Evolutionary conservation across 108 stramenopile species (phyloP).

Genomic region (Bacterosira constricta): DNA sequence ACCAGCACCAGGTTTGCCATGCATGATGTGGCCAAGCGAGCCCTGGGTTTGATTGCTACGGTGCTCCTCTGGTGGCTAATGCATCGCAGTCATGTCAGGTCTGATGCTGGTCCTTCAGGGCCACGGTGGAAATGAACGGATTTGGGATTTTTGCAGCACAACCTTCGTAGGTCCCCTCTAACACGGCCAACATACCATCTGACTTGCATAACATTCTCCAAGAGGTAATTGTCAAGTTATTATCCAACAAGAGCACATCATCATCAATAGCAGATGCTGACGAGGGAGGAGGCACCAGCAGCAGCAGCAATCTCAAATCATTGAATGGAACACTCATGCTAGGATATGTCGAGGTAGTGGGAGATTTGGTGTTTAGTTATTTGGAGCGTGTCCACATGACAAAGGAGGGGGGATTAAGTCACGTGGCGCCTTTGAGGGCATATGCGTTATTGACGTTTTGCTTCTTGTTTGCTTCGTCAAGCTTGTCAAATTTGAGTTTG

Average conservation of each 20-base stretch:
- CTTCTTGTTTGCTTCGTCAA: constrained; percentile 56
- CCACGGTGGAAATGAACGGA: too few relatives aligned
- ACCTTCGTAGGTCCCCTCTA: too few relatives aligned
- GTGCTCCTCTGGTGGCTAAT: too few relatives aligned
- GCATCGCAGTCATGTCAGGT: too few relatives aligned
- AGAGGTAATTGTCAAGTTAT: constrained; percentile 53
- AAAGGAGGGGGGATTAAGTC: constrained; percentile 29
- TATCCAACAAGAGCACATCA: constrained; percentile 21
- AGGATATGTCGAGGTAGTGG: constrained; percentile 71
- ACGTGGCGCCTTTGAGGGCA: constrained; percentile 41
- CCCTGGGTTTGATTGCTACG: too few relatives aligned
- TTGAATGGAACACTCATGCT: constrained; percentile 45
- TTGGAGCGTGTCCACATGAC: constrained; percentile 37
- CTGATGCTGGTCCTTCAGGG: too few relatives aligned
- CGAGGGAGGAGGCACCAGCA: background rate
- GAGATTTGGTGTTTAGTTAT: constrained; percentile 56
- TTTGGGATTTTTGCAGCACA: too few relatives aligned
- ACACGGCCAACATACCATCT: too few relatives aligned
- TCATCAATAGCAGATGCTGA: background rate
- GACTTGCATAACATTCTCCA: constrained; percentile 62
- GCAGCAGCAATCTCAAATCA: background rate
- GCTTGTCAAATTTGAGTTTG: constrained; percentile 59
- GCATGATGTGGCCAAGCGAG: too few relatives aligned
- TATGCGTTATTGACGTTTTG: constrained; percentile 56
- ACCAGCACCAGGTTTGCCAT: too few relatives aligned